Percentiles rank a stretch among this genome's conserved stretches.
Evolutionary conservation across 139 green algal genomes (phyloP).

Genomic region (Chlamydomonas sp.): DNA sequence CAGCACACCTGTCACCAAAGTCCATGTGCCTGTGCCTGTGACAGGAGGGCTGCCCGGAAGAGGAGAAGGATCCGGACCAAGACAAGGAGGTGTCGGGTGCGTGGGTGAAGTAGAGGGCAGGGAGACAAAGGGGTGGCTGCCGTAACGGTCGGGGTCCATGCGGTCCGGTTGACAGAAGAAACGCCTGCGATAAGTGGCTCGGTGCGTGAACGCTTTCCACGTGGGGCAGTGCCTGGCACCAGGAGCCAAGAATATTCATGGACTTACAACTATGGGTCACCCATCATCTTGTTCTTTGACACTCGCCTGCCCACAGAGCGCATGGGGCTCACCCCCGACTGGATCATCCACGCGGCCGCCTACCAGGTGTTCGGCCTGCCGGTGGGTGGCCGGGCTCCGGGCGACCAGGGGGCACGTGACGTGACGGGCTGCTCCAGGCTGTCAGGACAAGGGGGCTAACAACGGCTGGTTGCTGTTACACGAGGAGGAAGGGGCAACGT

Average conservation of each 20-base stretch:
- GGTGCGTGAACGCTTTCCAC: background rate
- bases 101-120: no score
- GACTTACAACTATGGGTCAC: no score
- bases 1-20: no score
- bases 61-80: no score
- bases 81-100: no score
- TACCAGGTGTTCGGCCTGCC: slow-evolving; percentile 47
- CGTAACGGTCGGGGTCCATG: background rate
- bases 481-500: no score
- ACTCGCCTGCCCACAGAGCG: slow-evolving; percentile 16
- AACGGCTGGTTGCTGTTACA: no score
- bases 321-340: slow-evolving; percentile 83
- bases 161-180: background rate
- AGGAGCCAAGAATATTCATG: background rate
- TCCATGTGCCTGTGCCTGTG: no score
- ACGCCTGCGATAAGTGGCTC: background rate
- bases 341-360: slow-evolving; percentile 65
- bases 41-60: no score
- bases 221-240: background rate
- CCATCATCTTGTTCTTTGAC: no score
- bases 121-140: background rate
- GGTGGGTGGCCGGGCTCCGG: background rate
- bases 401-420: no score
- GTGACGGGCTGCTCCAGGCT: background rate
- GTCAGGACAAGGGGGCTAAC: background rate